Base-by-base conservation (phyloP, 108 stramenopile genomes). In the Nitzschia palea region DNA sequence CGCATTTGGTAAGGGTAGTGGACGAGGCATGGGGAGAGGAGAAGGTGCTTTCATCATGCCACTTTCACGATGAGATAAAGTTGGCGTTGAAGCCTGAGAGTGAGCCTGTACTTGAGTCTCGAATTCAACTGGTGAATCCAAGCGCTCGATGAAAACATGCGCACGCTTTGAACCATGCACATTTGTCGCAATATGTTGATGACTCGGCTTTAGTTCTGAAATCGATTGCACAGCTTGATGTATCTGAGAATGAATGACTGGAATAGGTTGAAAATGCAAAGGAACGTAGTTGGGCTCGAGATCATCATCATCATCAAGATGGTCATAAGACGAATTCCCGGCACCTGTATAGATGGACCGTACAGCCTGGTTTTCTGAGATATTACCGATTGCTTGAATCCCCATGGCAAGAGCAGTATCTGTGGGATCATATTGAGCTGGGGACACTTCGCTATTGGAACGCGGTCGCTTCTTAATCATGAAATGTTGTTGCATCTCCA, bases 401-500 rank as follows among this genome's bases (percentile, higher is more conserved):
- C 62, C 62, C 29, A 48, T 48, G 45, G 67, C 50, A 42, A 75
- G 63, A 44, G 51, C 32, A 22, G 28, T 26, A 23, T 62, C 53
- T 36, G 29, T 28, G 23, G 67, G 34, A 32, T 68, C 54, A 30
- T 27, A 31, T 23, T 37, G 32, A 8, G 57, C 33, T 15, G 55
- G 20, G 8, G 53, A 34, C 8, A 22, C 40, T 26, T 62, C 52
- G 10, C 56, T 55, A 9, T 54, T 51, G 43, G 76, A 62, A 33
- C 61, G 79, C 0, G 92, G 84, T 6, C 93, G 73, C 67, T 94
- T 94, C 67, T 89, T 90, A 15, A 73, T 74, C 55, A 86, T 70
- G 57, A 94, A 94, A 63, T 83, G 88, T 35, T 92, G 86, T 40
- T 92, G 94, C 91, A 91, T 93, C 63, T 95, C 94, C 20, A 95